Percentiles rank a stretch among this genome's conserved stretches.
phyloP scores from a whole-genome alignment of 2,329 filamentous ascomycete species.

The Colletotrichum cordylinicola region DNA sequence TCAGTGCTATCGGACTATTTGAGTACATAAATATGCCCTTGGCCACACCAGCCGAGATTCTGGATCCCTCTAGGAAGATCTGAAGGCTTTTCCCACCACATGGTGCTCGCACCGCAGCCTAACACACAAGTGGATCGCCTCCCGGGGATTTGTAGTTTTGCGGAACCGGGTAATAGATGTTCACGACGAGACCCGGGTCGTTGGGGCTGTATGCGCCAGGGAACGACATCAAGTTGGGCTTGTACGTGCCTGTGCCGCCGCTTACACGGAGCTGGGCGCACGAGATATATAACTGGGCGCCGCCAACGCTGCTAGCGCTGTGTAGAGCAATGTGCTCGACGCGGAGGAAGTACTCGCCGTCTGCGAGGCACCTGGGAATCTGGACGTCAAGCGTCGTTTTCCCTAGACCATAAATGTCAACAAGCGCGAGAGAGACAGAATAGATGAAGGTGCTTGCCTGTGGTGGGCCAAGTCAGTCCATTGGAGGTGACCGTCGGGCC shows the following conservation, averaged over 20 bases:
- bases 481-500: conserved; percentile 38
- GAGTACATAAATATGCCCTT: not conserved
- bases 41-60: not conserved
- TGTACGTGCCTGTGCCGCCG: conserved; percentile 44
- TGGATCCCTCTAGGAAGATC: not conserved
- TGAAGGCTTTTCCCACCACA: conserved; percentile 11
- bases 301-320: conserved; percentile 41
- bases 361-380: conserved; percentile 48
- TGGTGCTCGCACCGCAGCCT: conserved; percentile 56
- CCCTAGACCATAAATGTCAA: conserved; percentile 21
- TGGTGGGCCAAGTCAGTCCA: conserved; percentile 45
- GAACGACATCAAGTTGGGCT: conserved; percentile 43
- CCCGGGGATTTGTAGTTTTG: conserved; percentile 37
- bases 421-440: not conserved
- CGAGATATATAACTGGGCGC: conserved; percentile 53
- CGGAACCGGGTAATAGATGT: conserved; percentile 48
- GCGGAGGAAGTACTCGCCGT: conserved; percentile 55
- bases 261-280: conserved; percentile 47
- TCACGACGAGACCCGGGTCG: conserved; percentile 48
- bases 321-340: conserved; percentile 56
- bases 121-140: conserved; percentile 21
- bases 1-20: not conserved
- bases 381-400: conserved; percentile 40
- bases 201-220: conserved; percentile 45
- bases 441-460: conserved; percentile 28